A percentile compares a stretch with the other conserved stretches of the same genome.
Conservation (phyloP, 1,139 yeast species). For the Fermentozyma sake region DNA sequence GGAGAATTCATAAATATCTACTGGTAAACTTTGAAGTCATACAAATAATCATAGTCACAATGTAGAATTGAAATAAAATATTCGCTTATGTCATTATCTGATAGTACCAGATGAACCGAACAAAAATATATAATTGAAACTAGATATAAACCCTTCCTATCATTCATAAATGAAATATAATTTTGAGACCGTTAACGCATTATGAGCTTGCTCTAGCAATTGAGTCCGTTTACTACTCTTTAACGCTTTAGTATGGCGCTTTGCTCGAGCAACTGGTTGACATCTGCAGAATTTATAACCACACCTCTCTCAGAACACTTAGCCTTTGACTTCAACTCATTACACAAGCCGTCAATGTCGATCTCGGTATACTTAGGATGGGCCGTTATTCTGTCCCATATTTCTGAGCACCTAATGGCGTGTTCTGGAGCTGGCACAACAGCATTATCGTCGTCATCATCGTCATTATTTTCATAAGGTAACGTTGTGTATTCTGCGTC, state of each 20-base stretch:
- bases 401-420: constrained; percentile 74
- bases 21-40: too few species aligned
- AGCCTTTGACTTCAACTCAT: constrained; percentile 86
- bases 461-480: constrained; percentile 3
- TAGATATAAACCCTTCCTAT: too few species aligned
- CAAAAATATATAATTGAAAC: too few species aligned
- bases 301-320: constrained; percentile 92
- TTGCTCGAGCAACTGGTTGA: constrained; percentile 55
- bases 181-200: too few species aligned
- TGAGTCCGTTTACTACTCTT: too few species aligned
- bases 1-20: too few species aligned
- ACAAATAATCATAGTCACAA: too few species aligned
- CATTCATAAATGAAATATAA: too few species aligned
- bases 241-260: constrained; percentile 22
- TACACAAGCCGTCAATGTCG: constrained; percentile 90
- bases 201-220: too few species aligned
- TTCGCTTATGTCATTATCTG: too few species aligned
- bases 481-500: not conserved
- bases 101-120: too few species aligned
- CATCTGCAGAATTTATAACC: constrained; percentile 75
- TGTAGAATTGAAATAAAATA: too few species aligned
- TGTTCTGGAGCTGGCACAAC: constrained; percentile 53
- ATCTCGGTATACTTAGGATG: constrained; percentile 92
- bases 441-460: constrained; percentile 28
- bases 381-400: constrained; percentile 92